Conservation (phyloP, 2,329 filamentous ascomycete genomes). For the Ophidiomyces ophidiicola region DNA sequence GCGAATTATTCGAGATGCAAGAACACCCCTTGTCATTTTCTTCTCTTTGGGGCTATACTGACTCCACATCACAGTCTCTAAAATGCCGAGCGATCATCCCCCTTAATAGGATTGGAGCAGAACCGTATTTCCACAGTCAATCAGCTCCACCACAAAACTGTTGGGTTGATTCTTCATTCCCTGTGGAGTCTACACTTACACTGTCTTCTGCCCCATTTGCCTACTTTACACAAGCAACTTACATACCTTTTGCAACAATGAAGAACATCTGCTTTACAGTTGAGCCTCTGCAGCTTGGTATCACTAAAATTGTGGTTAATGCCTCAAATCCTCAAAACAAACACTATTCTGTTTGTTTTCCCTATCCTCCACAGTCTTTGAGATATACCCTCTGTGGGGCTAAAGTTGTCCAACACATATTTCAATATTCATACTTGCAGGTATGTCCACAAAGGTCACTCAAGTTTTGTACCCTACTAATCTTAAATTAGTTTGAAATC, state of each 20-base stretch:
- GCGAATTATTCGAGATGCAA: slow-evolving; percentile 9
- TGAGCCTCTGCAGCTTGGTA: too few species aligned
- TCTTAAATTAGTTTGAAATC: slow-evolving; percentile 9
- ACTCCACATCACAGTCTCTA: slow-evolving; percentile 6
- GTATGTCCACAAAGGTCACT: neutral
- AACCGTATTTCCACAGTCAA: slow-evolving; percentile 10
- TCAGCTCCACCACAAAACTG: slow-evolving; percentile 4
- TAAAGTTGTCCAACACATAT: slow-evolving; percentile 5
- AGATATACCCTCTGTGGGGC: slow-evolving; percentile 6
- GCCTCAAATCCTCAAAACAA: too few species aligned
- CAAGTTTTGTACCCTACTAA: neutral
- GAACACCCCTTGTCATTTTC: neutral
- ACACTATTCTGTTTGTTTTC: slow-evolving; percentile 1
- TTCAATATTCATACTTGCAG: slow-evolving; percentile 10
- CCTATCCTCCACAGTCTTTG: neutral
- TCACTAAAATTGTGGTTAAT: too few species aligned
- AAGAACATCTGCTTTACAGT: too few species aligned
- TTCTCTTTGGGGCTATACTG: slow-evolving; percentile 2
- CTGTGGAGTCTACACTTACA: slow-evolving; percentile 7
- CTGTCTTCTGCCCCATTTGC: slow-evolving; percentile 1
- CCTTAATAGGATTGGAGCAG: slow-evolving; percentile 9
- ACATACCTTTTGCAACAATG: too few species aligned
- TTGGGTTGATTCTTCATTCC: slow-evolving; percentile 11
- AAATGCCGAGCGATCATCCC: slow-evolving; percentile 14
- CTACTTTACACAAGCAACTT: slow-evolving; percentile 10